Evolutionary conservation across 768 basidiomycete genomes (phyloP), one percentile per base, ranked within the genome.

Genomic region (Tricholoma sp.): DNA sequence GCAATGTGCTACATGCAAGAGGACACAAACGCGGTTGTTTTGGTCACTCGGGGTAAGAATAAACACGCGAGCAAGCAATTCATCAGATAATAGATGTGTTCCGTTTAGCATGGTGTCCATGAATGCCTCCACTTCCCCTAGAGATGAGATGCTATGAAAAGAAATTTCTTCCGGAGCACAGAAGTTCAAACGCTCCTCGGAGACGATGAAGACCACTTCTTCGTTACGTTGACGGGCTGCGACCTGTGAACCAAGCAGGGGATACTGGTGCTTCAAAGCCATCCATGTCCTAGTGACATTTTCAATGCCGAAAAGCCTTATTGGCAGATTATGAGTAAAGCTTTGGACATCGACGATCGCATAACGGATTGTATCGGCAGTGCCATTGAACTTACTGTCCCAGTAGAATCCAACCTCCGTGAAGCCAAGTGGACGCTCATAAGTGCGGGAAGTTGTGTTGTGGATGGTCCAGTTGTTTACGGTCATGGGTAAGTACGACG

Each of bases 281-380:
- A 68, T 28, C 82, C 82, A 86, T 1, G 78, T 71, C 28, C 67
- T 65, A 1, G 47, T 33, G 37, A 84, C 61, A 56, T 77, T 80
- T 11, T 61, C 60, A 6, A 65, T 54, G 11, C 34, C 65, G 36
- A 67, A 53, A 28, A 57, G 57, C 45, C 54, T 55, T 15, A 7
- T 63, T 24, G 4, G 24, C 24, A 4, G 24, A 29, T 17, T 58
- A 28, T 10, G 45, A 28, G 12, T 60, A 39, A 28, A 59, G 31
- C 28, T 18, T 7, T 39, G 39, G 24, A 13, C 24, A 12, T 53
- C 37, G 31, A 78, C 53, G 44, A 70, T 65, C 3, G 71, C 59
- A 34, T 72, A 68, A 15, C 72, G 72, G 13, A 78, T 13, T n/a
- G 66, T 72, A 63, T 83, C 80, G 0, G 79, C 71, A 1, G 79